A percentile compares a stretch with the other conserved stretches of the same genome.
These are phyloP conservation scores for Apiotrichum veenhuisii DNA, from an alignment of 1,284 basidiomycete genomes.

Conservation along the genomic window DNA sequence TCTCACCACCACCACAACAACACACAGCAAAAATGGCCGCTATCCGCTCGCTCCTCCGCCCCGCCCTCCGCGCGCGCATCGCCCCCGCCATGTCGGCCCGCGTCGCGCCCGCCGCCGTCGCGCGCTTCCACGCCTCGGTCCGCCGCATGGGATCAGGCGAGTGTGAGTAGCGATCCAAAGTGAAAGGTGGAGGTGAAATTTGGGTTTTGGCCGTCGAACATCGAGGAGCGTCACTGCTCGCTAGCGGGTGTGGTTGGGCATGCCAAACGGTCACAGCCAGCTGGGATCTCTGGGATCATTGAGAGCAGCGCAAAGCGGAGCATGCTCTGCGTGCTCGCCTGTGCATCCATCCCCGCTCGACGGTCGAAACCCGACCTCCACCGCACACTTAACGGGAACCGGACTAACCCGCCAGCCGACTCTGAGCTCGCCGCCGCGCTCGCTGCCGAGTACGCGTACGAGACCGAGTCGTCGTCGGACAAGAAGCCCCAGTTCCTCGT, in stretches of 20 bases:
- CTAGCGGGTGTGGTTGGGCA: no score
- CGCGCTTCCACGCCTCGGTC: constrained; percentile 37
- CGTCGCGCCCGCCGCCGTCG: constrained; percentile 3
- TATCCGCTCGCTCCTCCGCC: constrained; percentile 28
- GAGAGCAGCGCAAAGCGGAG: no score
- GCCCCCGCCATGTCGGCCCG: constrained; percentile 17
- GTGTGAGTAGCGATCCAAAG: constrained; percentile 34
- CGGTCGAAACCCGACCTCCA: no score
- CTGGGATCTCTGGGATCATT: no score
- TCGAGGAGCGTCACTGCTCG: no score
- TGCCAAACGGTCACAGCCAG: no score
- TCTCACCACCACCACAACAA: neutral
- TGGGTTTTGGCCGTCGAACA: neutral
- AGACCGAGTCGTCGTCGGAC: constrained; percentile 63
- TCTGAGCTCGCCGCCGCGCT: constrained; percentile 69
- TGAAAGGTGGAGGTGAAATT: neutral
- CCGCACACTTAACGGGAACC: no score
- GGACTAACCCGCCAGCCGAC: constrained; percentile 60
- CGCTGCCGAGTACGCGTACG: constrained; percentile 78
- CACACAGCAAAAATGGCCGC: constrained; percentile 5
- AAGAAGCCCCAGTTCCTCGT: constrained; percentile 69
- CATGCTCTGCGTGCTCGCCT: no score
- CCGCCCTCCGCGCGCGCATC: constrained; percentile 23
- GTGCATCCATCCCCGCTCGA: no score
- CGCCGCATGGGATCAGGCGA: constrained; percentile 39